phyloP scores from a whole-genome alignment of 805 yeast genomes.

The Myxozyma vanderwaltii region DNA sequence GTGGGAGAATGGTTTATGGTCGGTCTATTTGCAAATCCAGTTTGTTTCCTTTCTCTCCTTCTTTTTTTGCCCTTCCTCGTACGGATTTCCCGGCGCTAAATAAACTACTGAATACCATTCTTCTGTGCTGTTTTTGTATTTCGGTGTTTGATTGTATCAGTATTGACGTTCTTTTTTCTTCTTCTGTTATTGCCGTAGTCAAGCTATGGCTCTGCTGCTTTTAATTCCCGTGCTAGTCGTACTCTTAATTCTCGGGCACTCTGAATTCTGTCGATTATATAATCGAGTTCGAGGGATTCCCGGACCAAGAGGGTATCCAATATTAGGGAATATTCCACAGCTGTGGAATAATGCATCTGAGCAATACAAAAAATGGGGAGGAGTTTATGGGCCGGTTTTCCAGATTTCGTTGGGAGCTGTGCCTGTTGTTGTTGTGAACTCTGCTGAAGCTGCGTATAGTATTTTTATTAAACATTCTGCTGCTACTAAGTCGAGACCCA shows the following conservation, averaged over 20 bases:
- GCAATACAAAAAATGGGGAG: conserved; percentile 41
- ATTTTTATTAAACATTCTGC: conserved; percentile 56
- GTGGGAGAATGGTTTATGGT: no score
- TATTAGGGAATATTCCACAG: conserved; percentile 34
- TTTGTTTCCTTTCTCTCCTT: not conserved
- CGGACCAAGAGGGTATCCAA: conserved; percentile 34
- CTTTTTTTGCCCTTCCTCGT: no score
- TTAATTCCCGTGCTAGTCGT: not conserved
- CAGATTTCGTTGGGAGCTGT: conserved; percentile 64
- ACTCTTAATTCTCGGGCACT: not conserved
- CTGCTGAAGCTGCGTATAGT: conserved; percentile 54
- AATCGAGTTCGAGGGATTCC: conserved; percentile 28
- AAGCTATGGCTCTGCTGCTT: not conserved
- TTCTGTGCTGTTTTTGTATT: no score
- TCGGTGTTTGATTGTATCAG: no score
- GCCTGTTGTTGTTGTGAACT: conserved; percentile 66
- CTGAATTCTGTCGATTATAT: conserved; percentile 1
- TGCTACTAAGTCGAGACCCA: conserved; percentile 68
- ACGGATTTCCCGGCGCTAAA: no score
- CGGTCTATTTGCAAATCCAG: not conserved
- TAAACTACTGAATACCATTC: no score
- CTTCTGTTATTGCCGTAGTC: no score
- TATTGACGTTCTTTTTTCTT: no score
- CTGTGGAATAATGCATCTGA: conserved; percentile 29
- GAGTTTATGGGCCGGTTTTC: conserved; percentile 49